Evolutionary conservation across 73 alveolate genomes (phyloP), one percentile per base, ranked within the genome.

Genomic region (Effrenium voratum): DNA sequence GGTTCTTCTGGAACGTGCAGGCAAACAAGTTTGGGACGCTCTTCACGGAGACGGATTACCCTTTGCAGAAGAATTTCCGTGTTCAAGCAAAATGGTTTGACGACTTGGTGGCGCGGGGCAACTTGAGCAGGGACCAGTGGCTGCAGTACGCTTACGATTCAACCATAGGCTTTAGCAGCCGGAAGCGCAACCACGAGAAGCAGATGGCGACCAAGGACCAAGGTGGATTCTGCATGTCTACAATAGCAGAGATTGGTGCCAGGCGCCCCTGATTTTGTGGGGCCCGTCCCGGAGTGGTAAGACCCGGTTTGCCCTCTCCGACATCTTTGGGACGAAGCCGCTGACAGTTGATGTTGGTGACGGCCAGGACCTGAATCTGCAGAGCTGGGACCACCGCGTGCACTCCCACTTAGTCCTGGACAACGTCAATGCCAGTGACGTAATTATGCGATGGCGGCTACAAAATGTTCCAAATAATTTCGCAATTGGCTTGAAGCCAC

Each of bases 221-320:
- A n/a, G n/a, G n/a, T n/a, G n/a, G n/a, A n/a, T n/a, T n/a, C n/a
- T n/a, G n/a, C n/a, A n/a, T n/a, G n/a, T n/a, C n/a, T n/a, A n/a
- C n/a, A n/a, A n/a, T n/a, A n/a, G n/a, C n/a, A n/a, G n/a, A n/a
- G n/a, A n/a, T n/a, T n/a, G n/a, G n/a, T n/a, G n/a, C n/a, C n/a
- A n/a, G n/a, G n/a, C n/a, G n/a, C n/a, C 19, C 32, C 85, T 73
- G 85, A 50, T 73, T 30, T 38, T 73, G 47, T 73, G 85, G 85
- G 85, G 52, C 34, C 85, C 85, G n/a, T 36, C 55, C 47, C 16
- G 85, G 13, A 73, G 85, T 38, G 85, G 85, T 15, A 73, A 73
- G 52, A 73, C 85, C 34, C 85, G 85, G 6, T 73, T 73, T 73
- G 85, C 85, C 32, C 15, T 73, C 16, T 73, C 85, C 15, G 52